phyloP scores from a whole-genome alignment of 2,329 filamentous ascomycete species.

The Ceratocystis smalleyi region DNA sequence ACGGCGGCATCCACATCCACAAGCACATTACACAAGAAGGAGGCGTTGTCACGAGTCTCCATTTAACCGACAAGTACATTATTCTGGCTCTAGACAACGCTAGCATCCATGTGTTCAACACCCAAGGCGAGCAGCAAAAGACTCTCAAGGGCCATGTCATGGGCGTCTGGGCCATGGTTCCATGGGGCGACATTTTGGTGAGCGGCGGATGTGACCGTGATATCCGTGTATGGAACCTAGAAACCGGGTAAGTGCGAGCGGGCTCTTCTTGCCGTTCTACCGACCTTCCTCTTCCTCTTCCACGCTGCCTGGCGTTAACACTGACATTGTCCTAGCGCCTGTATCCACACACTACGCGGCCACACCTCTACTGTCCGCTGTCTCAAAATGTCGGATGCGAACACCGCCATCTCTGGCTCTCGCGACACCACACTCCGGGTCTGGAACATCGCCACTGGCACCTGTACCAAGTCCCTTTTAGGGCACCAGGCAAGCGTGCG shows the following conservation, averaged over 20 bases:
- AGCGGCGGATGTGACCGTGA: slow-evolving; percentile 94
- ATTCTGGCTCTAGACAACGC: slow-evolving; percentile 95
- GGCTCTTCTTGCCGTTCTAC: slow-evolving; percentile 2
- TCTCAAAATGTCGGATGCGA: slow-evolving; percentile 89
- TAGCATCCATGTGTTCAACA: slow-evolving; percentile 96
- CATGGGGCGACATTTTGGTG: slow-evolving; percentile 87
- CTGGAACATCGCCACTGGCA: slow-evolving; percentile 80
- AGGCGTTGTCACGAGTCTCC: slow-evolving; percentile 88
- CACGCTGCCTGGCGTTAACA: not conserved
- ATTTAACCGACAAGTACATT: slow-evolving; percentile 90
- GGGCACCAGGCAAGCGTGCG: slow-evolving; percentile 92
- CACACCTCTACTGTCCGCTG: slow-evolving; percentile 95
- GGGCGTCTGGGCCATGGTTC: slow-evolving; percentile 99
- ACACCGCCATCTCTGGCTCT: slow-evolving; percentile 90
- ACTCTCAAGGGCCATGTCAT: slow-evolving; percentile 92
- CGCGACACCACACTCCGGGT: slow-evolving; percentile 86
- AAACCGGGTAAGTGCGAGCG: slow-evolving; percentile 54
- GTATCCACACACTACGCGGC: slow-evolving; percentile 70
- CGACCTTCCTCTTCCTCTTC: not conserved
- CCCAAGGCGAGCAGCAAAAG: slow-evolving; percentile 71
- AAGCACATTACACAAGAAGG: slow-evolving; percentile 91
- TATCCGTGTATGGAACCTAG: slow-evolving; percentile 91
- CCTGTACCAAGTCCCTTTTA: slow-evolving; percentile 81
- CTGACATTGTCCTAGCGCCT: slow-evolving; percentile 36
- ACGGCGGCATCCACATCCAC: slow-evolving; percentile 68